Base-by-base conservation (phyloP, 2,329 filamentous ascomycete genomes). In the Pseudonectria buxi region DNA sequence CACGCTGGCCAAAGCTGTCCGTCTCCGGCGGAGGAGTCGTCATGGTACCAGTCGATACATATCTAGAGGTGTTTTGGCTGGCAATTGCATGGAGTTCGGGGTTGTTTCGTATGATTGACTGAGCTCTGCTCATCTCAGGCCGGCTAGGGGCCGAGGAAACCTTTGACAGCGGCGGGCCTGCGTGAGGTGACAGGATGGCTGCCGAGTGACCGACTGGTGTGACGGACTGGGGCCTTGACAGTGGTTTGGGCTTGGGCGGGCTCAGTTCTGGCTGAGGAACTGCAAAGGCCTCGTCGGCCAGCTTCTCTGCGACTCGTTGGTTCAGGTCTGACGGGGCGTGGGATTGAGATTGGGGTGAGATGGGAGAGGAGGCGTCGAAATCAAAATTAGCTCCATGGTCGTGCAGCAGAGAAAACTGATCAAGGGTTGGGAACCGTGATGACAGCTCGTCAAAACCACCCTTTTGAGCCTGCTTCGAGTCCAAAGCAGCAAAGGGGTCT, bases 401-500 rank as follows among this genome's bases (percentile, higher is more conserved):
- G 49, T 94, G 87, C 29, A 95, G 67, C 13, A 98, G 68, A 3
- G 90, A 82, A 55, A 98, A 98, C 49, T 96, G 86, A 52, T 96
- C 89, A 15, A 98, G 69, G 6, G 86, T 89, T 1, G 92, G 92
- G 49, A 95, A 98, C 34, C 84, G 77, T 18, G 78, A 74, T 0
- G 90, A 87, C 16, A 95, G 67, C 53, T 96, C 90, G 47, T 96
- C 92, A 3, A 71, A 68, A 14, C 75, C 71, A 7, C 66, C 66
- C 15, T 65, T 51, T 46, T 68, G 47, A 44, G 63, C 60, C 4
- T 49, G 22, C 26, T 58, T 80, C 3, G 82, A 74, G 57, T 98
- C 92, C 16, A 98, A 72, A 1, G 86, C 87, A 13, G 87, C 87
- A 57, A 96, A 98, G 0, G 92, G 92, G 58, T 98, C 92, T 30